phyloP scores from a whole-genome alignment of 2,329 filamentous ascomycete species.

The Pyricularia pennisetigena region DNA sequence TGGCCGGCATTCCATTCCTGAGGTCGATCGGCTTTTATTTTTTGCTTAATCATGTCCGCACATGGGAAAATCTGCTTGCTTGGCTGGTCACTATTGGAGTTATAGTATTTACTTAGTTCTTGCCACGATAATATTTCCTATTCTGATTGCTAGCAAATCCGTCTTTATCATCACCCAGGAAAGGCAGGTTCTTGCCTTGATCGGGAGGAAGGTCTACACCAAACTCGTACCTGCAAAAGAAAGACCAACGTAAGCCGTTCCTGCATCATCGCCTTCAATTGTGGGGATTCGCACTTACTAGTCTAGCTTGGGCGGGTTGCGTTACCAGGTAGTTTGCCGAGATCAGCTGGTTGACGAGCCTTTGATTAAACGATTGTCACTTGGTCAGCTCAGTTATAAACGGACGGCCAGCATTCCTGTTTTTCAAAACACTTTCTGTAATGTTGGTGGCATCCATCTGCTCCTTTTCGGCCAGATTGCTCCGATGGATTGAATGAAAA shows the following conservation, averaged over 20 bases:
- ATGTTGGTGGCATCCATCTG: not conserved
- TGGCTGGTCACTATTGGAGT: not conserved
- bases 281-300: not conserved
- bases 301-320: not conserved
- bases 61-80: too few species aligned
- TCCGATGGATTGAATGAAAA: not conserved
- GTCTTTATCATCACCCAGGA: too few species aligned
- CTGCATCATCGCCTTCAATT: not conserved
- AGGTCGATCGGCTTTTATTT: not conserved
- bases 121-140: not conserved
- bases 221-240: not conserved
- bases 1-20: not conserved
- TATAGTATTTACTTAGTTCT: not conserved
- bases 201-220: not conserved
- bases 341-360: not conserved
- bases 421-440: not conserved
- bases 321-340: not conserved
- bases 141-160: not conserved
- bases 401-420: not conserved
- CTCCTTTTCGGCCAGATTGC: not conserved
- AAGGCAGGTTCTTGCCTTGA: not conserved
- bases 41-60: too few species aligned
- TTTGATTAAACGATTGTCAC: not conserved
- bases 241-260: not conserved
- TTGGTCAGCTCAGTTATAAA: not conserved